A percentile compares a stretch with the other conserved stretches of the same genome.
Evolutionary conservation across 1,284 basidiomycete genomes (phyloP).

Genomic region (Microbotryum intermedium): DNA sequence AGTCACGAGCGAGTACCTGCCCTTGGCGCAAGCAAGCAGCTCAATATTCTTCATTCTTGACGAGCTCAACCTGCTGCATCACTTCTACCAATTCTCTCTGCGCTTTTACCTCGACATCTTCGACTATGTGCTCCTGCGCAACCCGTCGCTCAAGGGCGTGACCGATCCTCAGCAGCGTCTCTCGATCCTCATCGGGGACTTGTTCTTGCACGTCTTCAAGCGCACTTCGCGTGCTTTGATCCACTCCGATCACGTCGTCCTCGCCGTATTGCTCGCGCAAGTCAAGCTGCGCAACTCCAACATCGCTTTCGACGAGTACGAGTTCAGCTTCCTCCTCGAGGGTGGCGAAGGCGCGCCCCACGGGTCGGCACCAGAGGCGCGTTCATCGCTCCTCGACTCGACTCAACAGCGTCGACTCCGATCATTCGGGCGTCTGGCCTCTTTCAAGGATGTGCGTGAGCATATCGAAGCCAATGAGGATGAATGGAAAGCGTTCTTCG

Average conservation of each 20-base stretch:
- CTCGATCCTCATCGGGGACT: conserved; percentile 75
- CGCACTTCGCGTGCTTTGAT: conserved; percentile 84
- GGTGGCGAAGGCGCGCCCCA: conserved; percentile 43
- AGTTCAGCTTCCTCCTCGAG: conserved; percentile 83
- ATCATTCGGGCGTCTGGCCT: conserved; percentile 39
- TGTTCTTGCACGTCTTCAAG: conserved; percentile 83
- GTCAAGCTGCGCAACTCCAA: conserved; percentile 68
- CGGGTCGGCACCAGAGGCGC: neutral
- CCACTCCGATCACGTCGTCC: conserved; percentile 83
- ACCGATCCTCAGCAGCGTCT: conserved; percentile 66
- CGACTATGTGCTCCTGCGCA: conserved; percentile 83
- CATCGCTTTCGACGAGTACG: conserved; percentile 58
- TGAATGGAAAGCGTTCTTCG: conserved; percentile 69
- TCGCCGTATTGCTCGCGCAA: conserved; percentile 82
- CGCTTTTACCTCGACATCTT: conserved; percentile 98
- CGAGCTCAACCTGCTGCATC: conserved; percentile 85
- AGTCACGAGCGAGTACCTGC: conserved; percentile 89
- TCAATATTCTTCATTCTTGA: conserved; percentile 96
- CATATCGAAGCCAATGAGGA: conserved; percentile 58
- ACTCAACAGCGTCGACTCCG: conserved; percentile 57
- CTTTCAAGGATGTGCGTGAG: conserved; percentile 67
- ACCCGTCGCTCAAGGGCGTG: conserved; percentile 74
- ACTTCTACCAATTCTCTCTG: conserved; percentile 98
- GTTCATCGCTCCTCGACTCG: conserved; percentile 25
- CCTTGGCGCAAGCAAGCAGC: conserved; percentile 91